Percentiles rank a stretch among this genome's conserved stretches.
Conservation (phyloP, 495 filamentous ascomycete species). For the Parathielavia hyrcaniae region DNA sequence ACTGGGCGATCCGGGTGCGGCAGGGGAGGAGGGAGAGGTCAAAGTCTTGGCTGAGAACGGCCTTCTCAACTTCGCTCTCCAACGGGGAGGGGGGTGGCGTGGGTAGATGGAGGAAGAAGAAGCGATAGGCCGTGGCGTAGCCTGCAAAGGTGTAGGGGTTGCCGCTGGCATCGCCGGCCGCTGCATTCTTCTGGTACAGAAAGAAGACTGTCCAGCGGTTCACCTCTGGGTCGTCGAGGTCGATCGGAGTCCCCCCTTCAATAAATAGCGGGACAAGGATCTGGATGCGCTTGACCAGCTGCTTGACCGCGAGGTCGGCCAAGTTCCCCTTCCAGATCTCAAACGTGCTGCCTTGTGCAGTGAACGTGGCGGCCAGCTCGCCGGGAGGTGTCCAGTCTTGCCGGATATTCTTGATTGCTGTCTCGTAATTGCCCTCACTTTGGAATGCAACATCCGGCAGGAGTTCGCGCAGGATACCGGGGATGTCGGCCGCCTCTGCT, state of each 20-base stretch:
- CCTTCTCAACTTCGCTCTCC: constrained; percentile 21
- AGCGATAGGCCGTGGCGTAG: constrained; percentile 85
- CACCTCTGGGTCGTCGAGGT: constrained; percentile 61
- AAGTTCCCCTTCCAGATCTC: constrained; percentile 51
- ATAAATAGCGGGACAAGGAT: constrained; percentile 83
- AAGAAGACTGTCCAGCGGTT: constrained; percentile 91
- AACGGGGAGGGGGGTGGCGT: constrained; percentile 24
- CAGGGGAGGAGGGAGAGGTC: constrained; percentile 46
- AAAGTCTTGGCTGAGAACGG: constrained; percentile 28
- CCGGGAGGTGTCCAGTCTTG: constrained; percentile 57
- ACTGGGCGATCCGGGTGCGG: constrained; percentile 84
- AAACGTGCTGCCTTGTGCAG: constrained; percentile 34
- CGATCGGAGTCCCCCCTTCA: constrained; percentile 72
- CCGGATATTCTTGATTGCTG: constrained; percentile 47
- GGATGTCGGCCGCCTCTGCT: constrained; percentile 59
- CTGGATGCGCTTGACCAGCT: constrained; percentile 70
- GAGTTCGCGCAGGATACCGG: constrained; percentile 57
- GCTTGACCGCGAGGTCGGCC: constrained; percentile 50
- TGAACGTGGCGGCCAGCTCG: constrained; percentile 38
- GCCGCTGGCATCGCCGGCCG: constrained; percentile 39
- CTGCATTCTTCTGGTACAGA: constrained; percentile 59
- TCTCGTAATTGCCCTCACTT: constrained; percentile 52
- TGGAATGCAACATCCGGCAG: constrained; percentile 63
- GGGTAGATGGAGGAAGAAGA: constrained; percentile 50
- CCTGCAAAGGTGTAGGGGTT: constrained; percentile 70